These are phyloP conservation scores for Pseudohalonectria lignicola DNA, from an alignment of 2,329 filamentous ascomycete genomes.

Conservation along the genomic window DNA sequence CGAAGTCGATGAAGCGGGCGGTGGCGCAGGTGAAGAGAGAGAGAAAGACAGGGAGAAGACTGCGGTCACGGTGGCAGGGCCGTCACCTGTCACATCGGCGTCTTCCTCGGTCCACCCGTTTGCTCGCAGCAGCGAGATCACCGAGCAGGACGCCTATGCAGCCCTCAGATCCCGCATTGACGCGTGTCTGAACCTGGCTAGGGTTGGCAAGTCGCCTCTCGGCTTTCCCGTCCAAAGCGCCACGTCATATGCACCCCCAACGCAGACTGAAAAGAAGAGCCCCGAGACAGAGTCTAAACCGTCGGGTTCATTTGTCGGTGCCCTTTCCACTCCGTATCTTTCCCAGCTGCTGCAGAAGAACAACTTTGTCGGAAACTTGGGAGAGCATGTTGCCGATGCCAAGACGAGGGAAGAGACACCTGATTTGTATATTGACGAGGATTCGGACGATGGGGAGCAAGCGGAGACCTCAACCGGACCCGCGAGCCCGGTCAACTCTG, in stretches of 20 bases:
- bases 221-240: no score
- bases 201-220: no score
- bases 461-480: slow-evolving; percentile 5
- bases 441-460: slow-evolving; percentile 38
- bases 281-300: no score
- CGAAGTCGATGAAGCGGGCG: slow-evolving; percentile 51
- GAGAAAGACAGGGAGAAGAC: neutral
- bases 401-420: slow-evolving; percentile 39
- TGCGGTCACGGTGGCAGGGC: slow-evolving; percentile 6
- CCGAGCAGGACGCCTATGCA: neutral
- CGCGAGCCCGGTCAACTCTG: neutral
- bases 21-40: slow-evolving; percentile 31
- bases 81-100: slow-evolving; percentile 11
- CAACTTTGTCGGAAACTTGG: slow-evolving; percentile 50
- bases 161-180: slow-evolving; percentile 22
- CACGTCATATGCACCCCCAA: no score
- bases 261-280: no score
- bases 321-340: slow-evolving; percentile 53
- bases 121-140: slow-evolving; percentile 35
- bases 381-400: slow-evolving; percentile 46
- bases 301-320: slow-evolving; percentile 44
- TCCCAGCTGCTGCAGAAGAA: slow-evolving; percentile 52
- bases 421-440: slow-evolving; percentile 38
- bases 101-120: slow-evolving; percentile 51
- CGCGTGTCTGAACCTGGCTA: slow-evolving; percentile 19